Percentiles rank a stretch among this genome's conserved stretches.
phyloP scores from a whole-genome alignment of 2,329 filamentous ascomycete species.

The Sclerotinia borealis region DNA sequence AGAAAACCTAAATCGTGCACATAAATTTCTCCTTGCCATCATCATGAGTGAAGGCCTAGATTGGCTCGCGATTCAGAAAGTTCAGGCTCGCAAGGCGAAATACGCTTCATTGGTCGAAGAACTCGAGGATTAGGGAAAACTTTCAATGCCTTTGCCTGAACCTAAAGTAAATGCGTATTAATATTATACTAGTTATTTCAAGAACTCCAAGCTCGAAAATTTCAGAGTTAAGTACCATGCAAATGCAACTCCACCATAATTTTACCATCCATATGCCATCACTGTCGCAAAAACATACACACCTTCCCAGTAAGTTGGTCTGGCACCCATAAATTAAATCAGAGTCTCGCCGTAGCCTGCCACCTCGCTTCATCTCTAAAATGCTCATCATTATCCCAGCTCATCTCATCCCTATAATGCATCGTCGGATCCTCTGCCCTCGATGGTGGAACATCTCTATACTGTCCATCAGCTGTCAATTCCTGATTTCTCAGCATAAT shows the following conservation, averaged over 20 bases:
- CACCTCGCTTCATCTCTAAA: not conserved
- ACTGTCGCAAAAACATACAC: not conserved
- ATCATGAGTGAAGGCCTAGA: not conserved
- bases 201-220: not conserved
- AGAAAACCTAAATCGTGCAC: not conserved
- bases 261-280: not conserved
- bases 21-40: not conserved
- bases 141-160: not conserved
- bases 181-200: not conserved
- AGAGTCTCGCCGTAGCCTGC: not conserved
- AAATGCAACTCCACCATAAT: not conserved
- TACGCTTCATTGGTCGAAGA: not conserved
- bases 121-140: no score
- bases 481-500: conserved; percentile 26
- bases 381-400: not conserved
- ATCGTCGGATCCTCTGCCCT: not conserved
- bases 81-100: not conserved
- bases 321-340: not conserved
- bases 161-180: not conserved
- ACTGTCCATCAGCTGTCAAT: conserved; percentile 17
- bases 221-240: not conserved
- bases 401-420: conserved; percentile 11
- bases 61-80: not conserved
- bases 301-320: no score
- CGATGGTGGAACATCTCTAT: conserved; percentile 19